Evolutionary conservation across 257 asterid genomes (phyloP), one percentile per base, ranked within the genome.

Genomic region (Solanum tarapatanum): DNA sequence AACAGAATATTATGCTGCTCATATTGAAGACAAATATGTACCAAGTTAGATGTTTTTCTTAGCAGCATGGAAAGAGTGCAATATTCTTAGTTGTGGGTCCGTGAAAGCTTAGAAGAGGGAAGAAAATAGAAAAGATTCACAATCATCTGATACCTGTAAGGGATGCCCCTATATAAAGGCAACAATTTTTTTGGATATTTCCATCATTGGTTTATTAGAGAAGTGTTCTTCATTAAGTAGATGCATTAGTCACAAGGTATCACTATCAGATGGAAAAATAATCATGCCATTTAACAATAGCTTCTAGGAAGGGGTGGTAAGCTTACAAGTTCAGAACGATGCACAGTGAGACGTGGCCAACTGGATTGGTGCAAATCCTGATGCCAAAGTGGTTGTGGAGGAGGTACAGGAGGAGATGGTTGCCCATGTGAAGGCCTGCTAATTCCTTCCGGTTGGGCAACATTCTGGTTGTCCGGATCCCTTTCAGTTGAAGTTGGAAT

Each of bases 311-410:
- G 69, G 12, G 51, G 62, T 26, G 87, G 43, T 35, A 74, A 33
- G 88, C 98, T 92, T 89, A 95, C 98, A 73, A 92, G 92, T 90
- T 97, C 98, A 74, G 98, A 87, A 84, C 96, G 99, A 90, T 93
- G 98, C 74, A 91, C 93, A 92, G 83, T 90, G 82, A 90, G 97
- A 73, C 97, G 98, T 82, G 96, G 82, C 99, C 98, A 97, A 82
- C 94, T 90, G 60, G 99, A 87, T 73, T 94, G 97, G 87, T 92
- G 96, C 90, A 94, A 90, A 86, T 88, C 96, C 90, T 91, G 98
- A 90, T 96, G 98, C 98, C 99, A 93, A 87, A 93, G 94, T 69
- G 99, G 99, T 86, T 88, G 98, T 60, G 99, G 96, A 17, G 99
- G 98, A 43, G 98, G 99, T 45, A 90, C 94, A 13, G 96, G 99